phyloP scores from a whole-genome alignment of 768 basidiomycete species.

The Mycena crocata region DNA sequence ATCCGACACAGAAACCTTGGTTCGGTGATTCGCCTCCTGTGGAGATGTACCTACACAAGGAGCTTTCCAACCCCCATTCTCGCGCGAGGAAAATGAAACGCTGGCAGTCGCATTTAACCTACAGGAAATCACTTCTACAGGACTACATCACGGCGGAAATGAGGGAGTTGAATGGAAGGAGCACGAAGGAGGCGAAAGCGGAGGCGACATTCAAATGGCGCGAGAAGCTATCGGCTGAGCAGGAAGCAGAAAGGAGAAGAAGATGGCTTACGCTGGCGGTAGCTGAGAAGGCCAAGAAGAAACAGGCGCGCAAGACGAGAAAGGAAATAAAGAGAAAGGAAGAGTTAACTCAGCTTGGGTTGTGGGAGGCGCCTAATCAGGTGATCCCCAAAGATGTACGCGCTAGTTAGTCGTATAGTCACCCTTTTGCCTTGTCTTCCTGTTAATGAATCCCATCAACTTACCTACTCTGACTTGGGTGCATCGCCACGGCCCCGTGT shows the following conservation, averaged over 20 bases:
- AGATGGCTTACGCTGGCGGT: conserved; percentile 63
- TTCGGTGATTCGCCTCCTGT: conserved; percentile 68
- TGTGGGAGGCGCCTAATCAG: conserved; percentile 70
- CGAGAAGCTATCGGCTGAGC: conserved; percentile 65
- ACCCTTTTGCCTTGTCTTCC: too few species aligned
- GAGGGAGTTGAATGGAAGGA: conserved; percentile 69
- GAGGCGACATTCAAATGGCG: conserved; percentile 84
- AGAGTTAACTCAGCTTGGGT: conserved; percentile 64
- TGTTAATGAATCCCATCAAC: too few species aligned
- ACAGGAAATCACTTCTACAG: conserved; percentile 62
- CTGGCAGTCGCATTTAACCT: conserved; percentile 70
- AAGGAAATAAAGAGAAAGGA: conserved; percentile 65
- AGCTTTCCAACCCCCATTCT: conserved; percentile 85
- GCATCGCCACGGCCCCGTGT: too few species aligned
- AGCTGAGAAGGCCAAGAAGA: conserved; percentile 64
- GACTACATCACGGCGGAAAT: conserved; percentile 67
- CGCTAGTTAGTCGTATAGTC: neutral
- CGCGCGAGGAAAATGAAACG: conserved; percentile 85
- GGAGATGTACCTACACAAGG: conserved; percentile 73
- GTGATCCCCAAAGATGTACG: conserved; percentile 55
- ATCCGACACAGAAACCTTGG: conserved; percentile 56
- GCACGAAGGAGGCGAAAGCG: conserved; percentile 69
- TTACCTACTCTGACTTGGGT: too few species aligned
- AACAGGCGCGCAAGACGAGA: conserved; percentile 65
- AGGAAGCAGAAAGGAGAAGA: conserved; percentile 70